Percentiles rank a stretch among this genome's conserved stretches.
phyloP scores from a whole-genome alignment of 2,329 filamentous ascomycete species.

The Stemphylium lycopersici region DNA sequence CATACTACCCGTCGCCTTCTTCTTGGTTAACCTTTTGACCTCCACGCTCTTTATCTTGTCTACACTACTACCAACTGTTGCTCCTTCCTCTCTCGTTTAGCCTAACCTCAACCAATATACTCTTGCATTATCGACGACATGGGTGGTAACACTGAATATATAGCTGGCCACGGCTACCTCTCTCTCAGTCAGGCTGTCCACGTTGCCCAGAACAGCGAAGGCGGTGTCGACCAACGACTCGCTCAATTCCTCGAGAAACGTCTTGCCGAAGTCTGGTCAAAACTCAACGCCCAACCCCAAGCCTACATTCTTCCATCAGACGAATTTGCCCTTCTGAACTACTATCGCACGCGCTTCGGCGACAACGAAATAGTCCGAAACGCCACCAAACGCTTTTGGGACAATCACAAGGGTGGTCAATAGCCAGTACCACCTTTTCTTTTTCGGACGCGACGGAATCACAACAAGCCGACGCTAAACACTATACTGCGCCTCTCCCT shows the following conservation, averaged over 20 bases:
- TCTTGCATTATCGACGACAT: slow-evolving; percentile 38
- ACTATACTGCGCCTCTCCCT: background rate
- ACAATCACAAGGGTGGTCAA: slow-evolving; percentile 50
- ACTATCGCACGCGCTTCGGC: slow-evolving; percentile 71
- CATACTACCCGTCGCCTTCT: slow-evolving; percentile 13
- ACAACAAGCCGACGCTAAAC: background rate
- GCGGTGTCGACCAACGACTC: slow-evolving; percentile 69
- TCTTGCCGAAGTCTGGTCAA: slow-evolving; percentile 67
- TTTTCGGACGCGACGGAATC: background rate
- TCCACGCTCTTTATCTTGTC: slow-evolving; percentile 19
- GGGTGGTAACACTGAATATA: slow-evolving; percentile 51
- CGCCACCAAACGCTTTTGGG: slow-evolving; percentile 65
- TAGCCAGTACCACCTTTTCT: slow-evolving; percentile 1
- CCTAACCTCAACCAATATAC: slow-evolving; percentile 31
- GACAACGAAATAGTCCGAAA: slow-evolving; percentile 58
- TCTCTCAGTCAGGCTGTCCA: slow-evolving; percentile 73
- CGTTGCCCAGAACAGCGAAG: slow-evolving; percentile 74
- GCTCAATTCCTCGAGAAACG: slow-evolving; percentile 68
- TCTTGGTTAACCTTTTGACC: slow-evolving; percentile 10
- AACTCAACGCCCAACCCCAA: slow-evolving; percentile 67
- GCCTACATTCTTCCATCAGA: slow-evolving; percentile 76
- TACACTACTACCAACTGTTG: slow-evolving; percentile 13
- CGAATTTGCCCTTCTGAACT: slow-evolving; percentile 89
- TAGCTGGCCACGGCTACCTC: slow-evolving; percentile 50
- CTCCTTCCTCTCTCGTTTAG: slow-evolving; percentile 38